Evolutionary conservation across 1,139 yeast species (phyloP), one percentile per base, ranked within the genome.

Genomic region (Yamadazyma sp.): DNA sequence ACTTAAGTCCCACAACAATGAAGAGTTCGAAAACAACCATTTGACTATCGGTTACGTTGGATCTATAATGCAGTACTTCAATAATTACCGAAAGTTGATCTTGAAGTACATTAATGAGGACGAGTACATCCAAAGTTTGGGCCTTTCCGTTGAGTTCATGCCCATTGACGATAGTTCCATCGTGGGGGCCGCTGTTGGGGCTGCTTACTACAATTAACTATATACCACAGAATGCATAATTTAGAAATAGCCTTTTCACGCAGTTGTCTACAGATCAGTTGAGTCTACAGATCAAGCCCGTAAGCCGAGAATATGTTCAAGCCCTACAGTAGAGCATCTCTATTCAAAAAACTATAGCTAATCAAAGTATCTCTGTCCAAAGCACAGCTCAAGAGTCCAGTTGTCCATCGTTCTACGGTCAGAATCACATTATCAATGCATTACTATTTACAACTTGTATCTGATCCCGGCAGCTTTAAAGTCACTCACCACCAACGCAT

Each of bases 171-270:
- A 72, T 46, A 70, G 76, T 50, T 69, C 76, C 14, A 60, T 72
- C 27, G 65, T 70, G 26, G 77, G 77, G 4, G 73, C 77, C 34
- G 77, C 77, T 20, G 71, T 72, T 38, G 76, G 75, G 10, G 77
- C 77, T 32, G 77, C 77, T 14, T 69, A 34, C 54, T 68, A 36
- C 17, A 32, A 20, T 23, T 27, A 27, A 6, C 6, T 27, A 5
- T 27, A 27, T 8, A 33, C 20, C 18, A 25, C 17, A 15, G 8
- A 33, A 16, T 23, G 29, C 20, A 25, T 33, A 33, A 5, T n/a
- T n/a, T 12, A 27, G 17, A 27, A n/a, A n/a, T n/a, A n/a, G n/a
- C n/a, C n/a, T n/a, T 6, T 20, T 20, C 22, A 20, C 22, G 22
- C 8, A 20, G 22, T 20, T 20, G 8, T 20, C 8, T 5, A n/a